Conservation (phyloP, 371 early-diverging fungal species). For the Lichtheimia ramosa region DNA sequence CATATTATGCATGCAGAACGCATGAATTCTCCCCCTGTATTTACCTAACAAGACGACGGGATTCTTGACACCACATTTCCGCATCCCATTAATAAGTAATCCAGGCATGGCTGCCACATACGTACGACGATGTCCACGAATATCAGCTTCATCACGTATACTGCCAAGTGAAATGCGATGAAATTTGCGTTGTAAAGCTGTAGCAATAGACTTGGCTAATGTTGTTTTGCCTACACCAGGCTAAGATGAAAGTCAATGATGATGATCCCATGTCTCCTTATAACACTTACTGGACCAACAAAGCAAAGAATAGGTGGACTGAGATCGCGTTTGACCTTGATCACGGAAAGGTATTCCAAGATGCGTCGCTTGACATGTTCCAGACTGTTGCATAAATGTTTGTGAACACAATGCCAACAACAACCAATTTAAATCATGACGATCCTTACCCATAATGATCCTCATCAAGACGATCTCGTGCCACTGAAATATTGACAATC, state of each 20-base stretch:
- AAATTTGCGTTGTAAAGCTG: conserved; percentile 78
- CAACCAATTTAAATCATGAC: no score
- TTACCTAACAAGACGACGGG: conserved; percentile 78
- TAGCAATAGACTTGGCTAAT: conserved; percentile 76
- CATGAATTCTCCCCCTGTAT: background rate
- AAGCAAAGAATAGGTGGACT: conserved; percentile 80
- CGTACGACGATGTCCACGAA: conserved; percentile 87
- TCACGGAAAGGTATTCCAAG: conserved; percentile 80
- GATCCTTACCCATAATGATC: conserved; percentile 74
- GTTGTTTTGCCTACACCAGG: conserved; percentile 88
- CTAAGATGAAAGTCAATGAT: no score
- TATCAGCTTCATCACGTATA: conserved; percentile 88
- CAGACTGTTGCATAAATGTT: conserved; percentile 30
- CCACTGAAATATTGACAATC: conserved; percentile 63
- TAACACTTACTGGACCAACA: conserved; percentile 65
- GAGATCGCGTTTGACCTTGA: conserved; percentile 68
- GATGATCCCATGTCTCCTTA: no score
- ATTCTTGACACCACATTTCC: conserved; percentile 74
- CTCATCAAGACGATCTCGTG: conserved; percentile 64
- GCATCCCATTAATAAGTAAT: conserved; percentile 73
- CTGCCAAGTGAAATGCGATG: conserved; percentile 85
- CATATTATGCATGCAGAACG: no score
- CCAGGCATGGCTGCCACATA: conserved; percentile 92
- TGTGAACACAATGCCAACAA: background rate
- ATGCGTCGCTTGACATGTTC: conserved; percentile 83